Conservation (phyloP, 2,329 filamentous ascomycete genomes). For the Fusarium sp. region DNA sequence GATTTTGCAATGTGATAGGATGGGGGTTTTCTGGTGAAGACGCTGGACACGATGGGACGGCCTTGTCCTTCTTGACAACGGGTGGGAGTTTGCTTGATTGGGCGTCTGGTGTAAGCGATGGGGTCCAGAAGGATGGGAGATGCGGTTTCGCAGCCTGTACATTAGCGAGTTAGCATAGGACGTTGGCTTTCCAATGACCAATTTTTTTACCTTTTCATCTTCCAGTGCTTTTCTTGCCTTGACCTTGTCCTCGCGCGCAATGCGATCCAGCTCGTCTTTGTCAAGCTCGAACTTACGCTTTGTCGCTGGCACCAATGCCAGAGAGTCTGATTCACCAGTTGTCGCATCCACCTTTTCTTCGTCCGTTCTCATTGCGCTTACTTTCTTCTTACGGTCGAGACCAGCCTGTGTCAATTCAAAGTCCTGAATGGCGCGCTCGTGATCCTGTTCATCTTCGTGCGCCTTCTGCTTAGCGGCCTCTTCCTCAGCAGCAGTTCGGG, state of each 20-base stretch:
- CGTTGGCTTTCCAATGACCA: neutral
- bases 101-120: constrained; percentile 78
- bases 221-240: constrained; percentile 79
- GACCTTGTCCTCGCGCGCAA: constrained; percentile 76
- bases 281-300: constrained; percentile 84
- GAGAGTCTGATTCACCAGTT: constrained; percentile 9
- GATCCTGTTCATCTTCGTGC: constrained; percentile 76
- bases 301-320: constrained; percentile 41
- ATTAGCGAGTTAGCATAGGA: constrained; percentile 22
- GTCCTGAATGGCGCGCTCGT: constrained; percentile 77
- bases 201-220: constrained; percentile 72
- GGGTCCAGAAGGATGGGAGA: constrained; percentile 93
- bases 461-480: constrained; percentile 72
- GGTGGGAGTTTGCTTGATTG: constrained; percentile 64
- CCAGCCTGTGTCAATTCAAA: constrained; percentile 90
- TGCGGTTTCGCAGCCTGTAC: constrained; percentile 72
- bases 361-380: constrained; percentile 57
- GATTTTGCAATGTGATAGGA: constrained; percentile 79
- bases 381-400: constrained; percentile 56
- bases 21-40: constrained; percentile 77
- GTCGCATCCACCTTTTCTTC: constrained; percentile 7
- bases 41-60: constrained; percentile 80
- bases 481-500: constrained; percentile 70
- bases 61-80: constrained; percentile 72
- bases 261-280: constrained; percentile 78